A percentile compares a stretch with the other conserved stretches of the same genome.
These are phyloP conservation scores for Geranomyces variabilis DNA, from an alignment of 192 early-diverging fungal genomes.

Conservation along the genomic window DNA sequence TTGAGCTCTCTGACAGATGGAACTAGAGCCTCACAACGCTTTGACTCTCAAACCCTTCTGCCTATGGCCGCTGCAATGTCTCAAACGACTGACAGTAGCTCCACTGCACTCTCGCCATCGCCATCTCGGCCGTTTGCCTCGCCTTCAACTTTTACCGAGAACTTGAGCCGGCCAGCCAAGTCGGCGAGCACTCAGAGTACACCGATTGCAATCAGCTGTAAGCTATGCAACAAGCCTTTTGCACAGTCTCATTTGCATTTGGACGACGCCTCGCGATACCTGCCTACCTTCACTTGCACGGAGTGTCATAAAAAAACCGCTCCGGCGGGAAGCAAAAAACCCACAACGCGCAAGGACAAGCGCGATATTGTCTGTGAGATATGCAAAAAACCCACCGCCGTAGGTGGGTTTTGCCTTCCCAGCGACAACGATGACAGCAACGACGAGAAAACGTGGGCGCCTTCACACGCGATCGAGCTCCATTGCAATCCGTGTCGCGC, in stretches of 20 bases:
- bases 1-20: no score
- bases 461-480: not conserved
- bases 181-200: no score
- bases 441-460: not conserved
- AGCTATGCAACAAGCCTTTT: not conserved
- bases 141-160: no score
- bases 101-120: no score
- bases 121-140: no score
- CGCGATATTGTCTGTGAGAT: not conserved
- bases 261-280: not conserved
- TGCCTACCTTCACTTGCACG: not conserved
- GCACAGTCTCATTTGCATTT: not conserved
- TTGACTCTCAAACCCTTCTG: no score
- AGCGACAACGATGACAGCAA: not conserved
- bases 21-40: no score
- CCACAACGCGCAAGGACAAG: not conserved
- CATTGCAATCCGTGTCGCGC: conserved; percentile 1
- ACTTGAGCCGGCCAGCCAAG: no score
- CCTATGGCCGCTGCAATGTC: no score
- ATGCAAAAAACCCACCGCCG: not conserved
- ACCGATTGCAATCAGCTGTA: not conserved
- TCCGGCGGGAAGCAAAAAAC: not conserved
- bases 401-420: not conserved
- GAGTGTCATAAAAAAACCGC: not conserved
- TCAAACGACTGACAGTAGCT: no score